These are phyloP conservation scores for Lepidium africanum DNA, from an alignment of 345 rosid genomes.

Conservation along the genomic window DNA sequence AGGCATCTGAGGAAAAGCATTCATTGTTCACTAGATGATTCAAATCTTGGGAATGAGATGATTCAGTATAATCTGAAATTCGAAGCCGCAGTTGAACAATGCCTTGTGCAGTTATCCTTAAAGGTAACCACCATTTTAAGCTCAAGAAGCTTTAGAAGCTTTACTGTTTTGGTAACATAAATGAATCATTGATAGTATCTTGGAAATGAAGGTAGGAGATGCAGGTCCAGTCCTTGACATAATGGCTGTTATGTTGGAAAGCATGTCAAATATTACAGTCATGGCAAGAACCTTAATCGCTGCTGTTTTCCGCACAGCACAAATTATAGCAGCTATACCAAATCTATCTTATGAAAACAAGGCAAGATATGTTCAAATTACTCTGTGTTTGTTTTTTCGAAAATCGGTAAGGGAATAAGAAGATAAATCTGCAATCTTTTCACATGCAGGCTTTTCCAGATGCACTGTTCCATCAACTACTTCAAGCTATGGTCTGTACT, in stretches of 20 bases:
- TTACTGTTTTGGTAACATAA: background rate
- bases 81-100: constrained; percentile 54
- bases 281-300: constrained; percentile 60
- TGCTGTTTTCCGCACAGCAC: constrained; percentile 60
- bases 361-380: constrained; percentile 30
- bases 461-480: constrained; percentile 60
- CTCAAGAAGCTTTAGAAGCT: background rate
- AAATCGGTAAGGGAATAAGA: background rate
- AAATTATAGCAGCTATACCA: constrained; percentile 58
- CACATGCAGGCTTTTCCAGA: constrained; percentile 77
- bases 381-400: background rate
- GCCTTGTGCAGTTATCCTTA: constrained; percentile 51
- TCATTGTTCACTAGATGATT: constrained; percentile 61
- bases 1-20: constrained; percentile 71
- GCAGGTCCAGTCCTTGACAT: constrained; percentile 76
- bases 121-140: constrained; percentile 35
- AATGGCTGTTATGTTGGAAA: constrained; percentile 83
- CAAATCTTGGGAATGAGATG: constrained; percentile 52
- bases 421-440: constrained; percentile 3
- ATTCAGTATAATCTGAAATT: constrained; percentile 51
- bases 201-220: constrained; percentile 55
- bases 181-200: constrained; percentile 14
- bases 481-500: constrained; percentile 54
- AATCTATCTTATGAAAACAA: constrained; percentile 58
- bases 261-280: constrained; percentile 54